These are phyloP conservation scores for Zymoseptoria pseudotritici DNA, from an alignment of 2,329 filamentous ascomycete species.

Conservation along the genomic window DNA sequence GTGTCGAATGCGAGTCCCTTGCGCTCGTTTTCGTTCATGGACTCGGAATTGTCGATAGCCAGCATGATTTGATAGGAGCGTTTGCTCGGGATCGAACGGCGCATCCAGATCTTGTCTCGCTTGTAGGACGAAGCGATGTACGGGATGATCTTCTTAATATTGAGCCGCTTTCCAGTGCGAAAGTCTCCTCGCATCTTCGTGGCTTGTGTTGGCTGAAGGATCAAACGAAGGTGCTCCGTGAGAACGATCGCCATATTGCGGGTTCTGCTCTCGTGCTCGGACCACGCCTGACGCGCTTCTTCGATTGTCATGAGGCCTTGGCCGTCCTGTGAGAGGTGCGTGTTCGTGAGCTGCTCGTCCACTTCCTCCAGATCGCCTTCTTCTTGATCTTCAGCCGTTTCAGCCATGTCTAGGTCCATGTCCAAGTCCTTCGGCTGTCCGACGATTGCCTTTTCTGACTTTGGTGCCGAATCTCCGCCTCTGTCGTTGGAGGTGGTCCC, in stretches of 20 bases:
- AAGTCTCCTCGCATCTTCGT: slow-evolving; percentile 96
- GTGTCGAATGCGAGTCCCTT: slow-evolving; percentile 85
- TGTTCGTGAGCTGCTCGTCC: slow-evolving; percentile 60
- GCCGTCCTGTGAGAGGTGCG: slow-evolving; percentile 50
- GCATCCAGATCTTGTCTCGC: slow-evolving; percentile 99
- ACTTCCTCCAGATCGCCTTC: slow-evolving; percentile 35
- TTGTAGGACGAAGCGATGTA: slow-evolving; percentile 98
- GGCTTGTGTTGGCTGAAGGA: slow-evolving; percentile 86
- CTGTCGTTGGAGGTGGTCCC: slow-evolving; percentile 5
- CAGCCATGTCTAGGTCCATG: slow-evolving; percentile 34
- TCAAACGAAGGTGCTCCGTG: slow-evolving; percentile 90
- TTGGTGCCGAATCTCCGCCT: slow-evolving; percentile 10
- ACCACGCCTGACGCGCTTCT: slow-evolving; percentile 71
- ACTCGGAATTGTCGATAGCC: slow-evolving; percentile 90
- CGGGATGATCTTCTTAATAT: slow-evolving; percentile 98
- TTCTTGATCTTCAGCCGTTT: slow-evolving; percentile 30
- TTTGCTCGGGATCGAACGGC: slow-evolving; percentile 82
- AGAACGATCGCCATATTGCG: slow-evolving; percentile 80
- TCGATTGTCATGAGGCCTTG: slow-evolving; percentile 26
- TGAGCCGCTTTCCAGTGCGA: slow-evolving; percentile 94
- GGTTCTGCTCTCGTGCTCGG: slow-evolving; percentile 73
- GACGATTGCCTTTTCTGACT: slow-evolving; percentile 35
- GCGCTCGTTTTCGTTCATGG: slow-evolving; percentile 77
- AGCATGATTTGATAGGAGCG: slow-evolving; percentile 95
- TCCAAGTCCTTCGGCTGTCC: slow-evolving; percentile 38